Conservation (phyloP, 2,329 filamentous ascomycete genomes). For the Elsinoe ampelina region DNA sequence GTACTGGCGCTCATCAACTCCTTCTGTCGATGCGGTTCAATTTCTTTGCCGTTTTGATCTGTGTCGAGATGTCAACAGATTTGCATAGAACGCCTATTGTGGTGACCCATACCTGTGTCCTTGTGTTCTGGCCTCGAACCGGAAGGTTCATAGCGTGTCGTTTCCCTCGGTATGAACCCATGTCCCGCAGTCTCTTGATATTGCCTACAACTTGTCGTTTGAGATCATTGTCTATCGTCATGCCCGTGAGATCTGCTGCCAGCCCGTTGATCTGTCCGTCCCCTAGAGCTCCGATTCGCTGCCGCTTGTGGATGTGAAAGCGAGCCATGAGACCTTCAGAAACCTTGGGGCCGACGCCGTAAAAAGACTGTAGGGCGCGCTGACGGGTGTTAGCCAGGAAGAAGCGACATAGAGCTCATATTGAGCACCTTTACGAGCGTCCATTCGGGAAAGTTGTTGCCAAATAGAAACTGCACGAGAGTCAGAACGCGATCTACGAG, state of each 20-base stretch:
- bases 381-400: not conserved
- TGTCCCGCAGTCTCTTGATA: constrained; percentile 77
- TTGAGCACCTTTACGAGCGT: constrained; percentile 51
- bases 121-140: constrained; percentile 81
- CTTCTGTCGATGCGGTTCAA: constrained; percentile 51
- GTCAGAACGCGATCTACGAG: not conserved
- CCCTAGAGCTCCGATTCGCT: constrained; percentile 64
- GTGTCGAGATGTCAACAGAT: constrained; percentile 19
- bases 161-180: constrained; percentile 79
- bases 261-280: constrained; percentile 71
- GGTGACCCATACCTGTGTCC: constrained; percentile 51
- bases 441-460: constrained; percentile 74
- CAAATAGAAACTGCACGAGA: constrained; percentile 56
- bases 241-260: constrained; percentile 73
- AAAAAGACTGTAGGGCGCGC: constrained; percentile 68
- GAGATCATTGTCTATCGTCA: constrained; percentile 91
- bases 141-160: constrained; percentile 89
- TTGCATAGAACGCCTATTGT: not conserved
- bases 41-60: constrained; percentile 51
- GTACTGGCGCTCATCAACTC: constrained; percentile 19
- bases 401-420: too few relatives aligned
- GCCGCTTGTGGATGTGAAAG: constrained; percentile 75
- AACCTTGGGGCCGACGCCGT: constrained; percentile 64
- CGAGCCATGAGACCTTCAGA: constrained; percentile 75
- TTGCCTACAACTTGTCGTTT: constrained; percentile 70